Evolutionary conservation across 2,329 filamentous ascomycete genomes (phyloP).

Genomic region (Trichothecium sympodiale): DNA sequence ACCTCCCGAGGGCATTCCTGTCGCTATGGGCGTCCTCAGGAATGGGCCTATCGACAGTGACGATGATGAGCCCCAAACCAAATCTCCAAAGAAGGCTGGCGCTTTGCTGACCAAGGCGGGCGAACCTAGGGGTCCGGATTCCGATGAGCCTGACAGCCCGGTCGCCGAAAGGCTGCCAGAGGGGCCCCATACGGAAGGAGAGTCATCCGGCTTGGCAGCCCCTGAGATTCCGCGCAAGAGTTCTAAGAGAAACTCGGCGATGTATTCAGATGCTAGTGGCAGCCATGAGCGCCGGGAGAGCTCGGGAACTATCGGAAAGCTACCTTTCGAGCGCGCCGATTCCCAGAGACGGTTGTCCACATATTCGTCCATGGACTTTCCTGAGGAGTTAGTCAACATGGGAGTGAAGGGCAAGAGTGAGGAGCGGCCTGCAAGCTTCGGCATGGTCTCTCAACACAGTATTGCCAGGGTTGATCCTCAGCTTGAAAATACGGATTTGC

Average conservation of each 20-base stretch:
- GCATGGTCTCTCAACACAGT: constrained; percentile 46
- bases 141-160: constrained; percentile 27
- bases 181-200: constrained; percentile 19
- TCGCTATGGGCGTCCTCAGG: constrained; percentile 48
- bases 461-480: constrained; percentile 43
- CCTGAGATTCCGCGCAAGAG: constrained; percentile 62
- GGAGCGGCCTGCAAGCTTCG: constrained; percentile 42
- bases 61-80: constrained; percentile 27
- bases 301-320: constrained; percentile 3
- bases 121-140: constrained; percentile 32
- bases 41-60: constrained; percentile 56
- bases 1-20: constrained; percentile 54
- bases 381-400: constrained; percentile 31
- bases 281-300: too few relatives aligned
- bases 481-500: constrained; percentile 29
- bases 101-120: constrained; percentile 35
- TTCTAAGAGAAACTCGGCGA: constrained; percentile 49
- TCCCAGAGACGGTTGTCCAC: constrained; percentile 41
- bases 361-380: constrained; percentile 36
- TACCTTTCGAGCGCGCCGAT: constrained; percentile 47
- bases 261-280: constrained; percentile 12
- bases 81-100: constrained; percentile 14
- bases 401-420: constrained; percentile 12
- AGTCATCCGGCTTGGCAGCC: constrained; percentile 24
- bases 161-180: constrained; percentile 16